Conservation (phyloP, 257 asterid species). For the Nicotiana otophora region DNA sequence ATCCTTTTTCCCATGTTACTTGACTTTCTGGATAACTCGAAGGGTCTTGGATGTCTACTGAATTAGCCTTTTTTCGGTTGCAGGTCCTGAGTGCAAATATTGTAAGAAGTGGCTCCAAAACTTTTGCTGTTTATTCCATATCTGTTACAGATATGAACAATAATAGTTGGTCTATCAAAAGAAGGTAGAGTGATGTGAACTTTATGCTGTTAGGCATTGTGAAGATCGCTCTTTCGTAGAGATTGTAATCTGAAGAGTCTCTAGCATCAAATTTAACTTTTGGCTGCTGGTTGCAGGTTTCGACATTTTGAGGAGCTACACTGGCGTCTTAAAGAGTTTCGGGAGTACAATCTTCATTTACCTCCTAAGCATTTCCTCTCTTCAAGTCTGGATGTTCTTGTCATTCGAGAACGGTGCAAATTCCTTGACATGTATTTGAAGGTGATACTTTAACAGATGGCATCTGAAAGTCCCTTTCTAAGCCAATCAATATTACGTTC, state of each 20-base stretch:
- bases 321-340: conserved; percentile 84
- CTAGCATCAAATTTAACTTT: conserved; percentile 9
- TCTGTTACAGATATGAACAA: conserved; percentile 70
- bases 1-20: neutral
- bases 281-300: conserved; percentile 44
- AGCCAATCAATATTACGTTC: neutral
- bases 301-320: conserved; percentile 95
- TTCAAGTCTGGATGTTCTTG: conserved; percentile 62
- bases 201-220: neutral
- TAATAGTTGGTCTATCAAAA: conserved; percentile 91
- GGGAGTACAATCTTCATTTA: conserved; percentile 86
- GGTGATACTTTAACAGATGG: conserved; percentile 39
- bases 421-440: conserved; percentile 85
- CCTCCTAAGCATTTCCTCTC: conserved; percentile 97
- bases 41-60: neutral
- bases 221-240: neutral
- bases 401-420: conserved; percentile 83
- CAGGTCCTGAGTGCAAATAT: conserved; percentile 86
- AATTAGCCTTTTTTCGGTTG: conserved; percentile 20
- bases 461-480: neutral
- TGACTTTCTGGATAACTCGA: neutral
- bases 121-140: conserved; percentile 77
- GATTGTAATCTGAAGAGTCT: neutral
- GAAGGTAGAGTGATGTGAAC: conserved; percentile 49
- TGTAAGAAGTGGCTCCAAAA: conserved; percentile 85